Evolutionary conservation across 2,329 filamentous ascomycete species (phyloP).

Genomic region (Leptographium radiaticola): DNA sequence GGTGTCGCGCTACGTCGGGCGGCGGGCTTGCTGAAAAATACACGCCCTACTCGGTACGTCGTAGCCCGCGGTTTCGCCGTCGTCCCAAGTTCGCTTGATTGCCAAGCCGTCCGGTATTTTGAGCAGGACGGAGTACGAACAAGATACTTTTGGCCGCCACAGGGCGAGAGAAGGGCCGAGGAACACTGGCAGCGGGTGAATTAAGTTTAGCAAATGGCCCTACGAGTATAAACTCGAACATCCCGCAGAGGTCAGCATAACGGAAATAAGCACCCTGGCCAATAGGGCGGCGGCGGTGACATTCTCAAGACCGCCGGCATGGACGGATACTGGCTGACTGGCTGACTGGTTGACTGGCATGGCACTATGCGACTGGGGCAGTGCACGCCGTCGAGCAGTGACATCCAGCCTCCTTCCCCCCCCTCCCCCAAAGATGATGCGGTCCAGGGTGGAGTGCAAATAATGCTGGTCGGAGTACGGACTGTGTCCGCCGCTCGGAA

Average conservation of each 20-base stretch:
- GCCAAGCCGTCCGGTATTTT: not conserved
- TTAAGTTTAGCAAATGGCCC: not conserved
- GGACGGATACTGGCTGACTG: conserved; percentile 2
- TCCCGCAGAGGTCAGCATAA: not conserved
- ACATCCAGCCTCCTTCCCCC: too few relatives aligned
- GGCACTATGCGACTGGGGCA: conserved; percentile 4
- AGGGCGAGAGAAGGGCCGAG: not conserved
- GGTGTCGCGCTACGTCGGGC: too few relatives aligned
- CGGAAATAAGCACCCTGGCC: not conserved
- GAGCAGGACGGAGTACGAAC: not conserved
- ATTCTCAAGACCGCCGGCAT: conserved; percentile 4
- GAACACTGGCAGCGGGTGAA: not conserved
- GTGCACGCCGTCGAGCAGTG: conserved; percentile 1
- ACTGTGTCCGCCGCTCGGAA: too few relatives aligned
- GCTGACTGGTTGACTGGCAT: conserved; percentile 6
- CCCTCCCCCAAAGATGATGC: not conserved
- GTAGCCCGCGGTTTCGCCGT: not conserved
- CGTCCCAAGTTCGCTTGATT: not conserved
- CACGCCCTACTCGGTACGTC: too few relatives aligned
- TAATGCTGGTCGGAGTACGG: too few relatives aligned
- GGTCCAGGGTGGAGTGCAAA: not conserved
- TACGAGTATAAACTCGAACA: not conserved
- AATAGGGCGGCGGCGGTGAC: conserved; percentile 7
- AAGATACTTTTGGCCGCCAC: not conserved
- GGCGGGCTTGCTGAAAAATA: too few relatives aligned